phyloP scores from a whole-genome alignment of 805 yeast species.

The Starmerella bombi region DNA sequence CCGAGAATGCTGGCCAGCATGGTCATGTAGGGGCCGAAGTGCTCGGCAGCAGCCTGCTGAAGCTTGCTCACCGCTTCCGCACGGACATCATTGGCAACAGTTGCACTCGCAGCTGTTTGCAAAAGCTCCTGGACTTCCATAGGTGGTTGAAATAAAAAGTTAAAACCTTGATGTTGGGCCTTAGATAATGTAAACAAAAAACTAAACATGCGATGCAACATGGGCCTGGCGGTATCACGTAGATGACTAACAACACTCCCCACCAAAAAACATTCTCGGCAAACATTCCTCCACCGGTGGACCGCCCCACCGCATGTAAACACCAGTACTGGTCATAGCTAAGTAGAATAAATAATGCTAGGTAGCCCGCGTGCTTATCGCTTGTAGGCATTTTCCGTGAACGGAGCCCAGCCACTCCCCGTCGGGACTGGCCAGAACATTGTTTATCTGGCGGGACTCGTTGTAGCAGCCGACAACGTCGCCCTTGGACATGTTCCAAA shows the following conservation, averaged over 20 bases:
- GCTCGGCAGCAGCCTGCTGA: constrained; percentile 52
- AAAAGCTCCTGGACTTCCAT: constrained; percentile 19
- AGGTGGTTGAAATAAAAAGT: neutral
- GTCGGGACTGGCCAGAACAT: constrained; percentile 53
- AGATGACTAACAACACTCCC: too few relatives aligned
- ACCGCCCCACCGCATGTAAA: too few relatives aligned
- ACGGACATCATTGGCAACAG: constrained; percentile 15
- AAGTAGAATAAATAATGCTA: too few relatives aligned
- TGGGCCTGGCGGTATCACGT: too few relatives aligned
- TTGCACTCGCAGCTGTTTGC: constrained; percentile 20
- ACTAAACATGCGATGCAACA: too few relatives aligned
- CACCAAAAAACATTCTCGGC: too few relatives aligned
- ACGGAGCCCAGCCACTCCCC: constrained; percentile 78
- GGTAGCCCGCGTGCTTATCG: constrained; percentile 30
- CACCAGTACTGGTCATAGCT: too few relatives aligned
- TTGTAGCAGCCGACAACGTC: constrained; percentile 35
- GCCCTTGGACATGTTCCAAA: constrained; percentile 49
- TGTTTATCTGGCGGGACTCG: constrained; percentile 61
- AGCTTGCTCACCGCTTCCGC: constrained; percentile 34
- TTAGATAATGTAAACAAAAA: constrained; percentile 16
- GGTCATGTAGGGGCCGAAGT: constrained; percentile 60
- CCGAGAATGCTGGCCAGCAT: constrained; percentile 59
- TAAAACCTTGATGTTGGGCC: neutral
- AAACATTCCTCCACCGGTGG: too few relatives aligned
- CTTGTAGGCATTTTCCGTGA: constrained; percentile 56